phyloP scores from a whole-genome alignment of 495 filamentous ascomycete genomes.

The Jackrogersella minutella region DNA sequence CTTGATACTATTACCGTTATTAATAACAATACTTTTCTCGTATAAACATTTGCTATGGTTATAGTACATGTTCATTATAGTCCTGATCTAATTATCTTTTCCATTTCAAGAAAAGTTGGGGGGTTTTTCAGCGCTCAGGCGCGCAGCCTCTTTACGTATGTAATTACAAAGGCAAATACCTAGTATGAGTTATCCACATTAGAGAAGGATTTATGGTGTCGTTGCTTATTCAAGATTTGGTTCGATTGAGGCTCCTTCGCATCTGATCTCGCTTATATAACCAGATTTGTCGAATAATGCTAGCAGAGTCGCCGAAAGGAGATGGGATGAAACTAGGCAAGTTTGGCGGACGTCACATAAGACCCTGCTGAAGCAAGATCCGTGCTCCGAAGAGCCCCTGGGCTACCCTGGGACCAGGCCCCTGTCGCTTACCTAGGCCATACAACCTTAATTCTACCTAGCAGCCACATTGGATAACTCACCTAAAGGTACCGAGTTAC shows the following conservation, averaged over 20 bases:
- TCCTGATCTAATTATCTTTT: no score
- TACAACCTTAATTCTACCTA: constrained; percentile 31
- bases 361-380: constrained; percentile 44
- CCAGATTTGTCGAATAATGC: constrained; percentile 16
- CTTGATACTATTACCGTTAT: neutral
- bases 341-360: constrained; percentile 46
- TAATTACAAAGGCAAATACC: no score
- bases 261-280: constrained; percentile 16
- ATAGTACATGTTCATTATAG: no score
- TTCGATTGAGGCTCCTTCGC: constrained; percentile 6
- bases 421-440: constrained; percentile 18
- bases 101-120: neutral
- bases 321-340: constrained; percentile 41
- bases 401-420: constrained; percentile 13
- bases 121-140: constrained; percentile 12
- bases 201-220: neutral
- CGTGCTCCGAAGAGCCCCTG: constrained; percentile 39
- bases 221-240: constrained; percentile 7
- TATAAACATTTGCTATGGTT: no score
- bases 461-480: neutral
- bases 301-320: no score
- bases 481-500: neutral
- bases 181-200: neutral
- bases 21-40: no score
- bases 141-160: neutral